phyloP scores from a whole-genome alignment of 2,329 filamentous ascomycete species.

The Biscogniauxia mediterranea region DNA sequence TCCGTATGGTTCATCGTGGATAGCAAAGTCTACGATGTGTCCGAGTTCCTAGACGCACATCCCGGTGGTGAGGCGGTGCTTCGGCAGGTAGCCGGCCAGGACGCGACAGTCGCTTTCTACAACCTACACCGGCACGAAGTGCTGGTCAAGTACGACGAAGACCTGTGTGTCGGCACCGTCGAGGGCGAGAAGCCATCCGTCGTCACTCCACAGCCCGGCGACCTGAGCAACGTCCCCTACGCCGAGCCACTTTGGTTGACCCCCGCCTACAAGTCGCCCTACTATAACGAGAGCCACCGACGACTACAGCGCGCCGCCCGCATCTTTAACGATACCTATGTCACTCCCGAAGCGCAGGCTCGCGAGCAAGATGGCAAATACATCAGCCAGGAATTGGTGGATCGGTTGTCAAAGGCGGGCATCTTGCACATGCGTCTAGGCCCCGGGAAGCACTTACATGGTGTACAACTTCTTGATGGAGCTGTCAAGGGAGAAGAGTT shows the following conservation, averaged over 20 bases:
- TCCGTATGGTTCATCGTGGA: slow-evolving; percentile 84
- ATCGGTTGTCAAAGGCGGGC: slow-evolving; percentile 72
- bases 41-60: slow-evolving; percentile 82
- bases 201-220: slow-evolving; percentile 66
- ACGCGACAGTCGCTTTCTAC: slow-evolving; percentile 83
- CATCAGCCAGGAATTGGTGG: slow-evolving; percentile 70
- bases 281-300: slow-evolving; percentile 74
- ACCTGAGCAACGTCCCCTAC: slow-evolving; percentile 76
- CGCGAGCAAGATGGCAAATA: slow-evolving; percentile 72
- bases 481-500: slow-evolving; percentile 76
- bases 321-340: slow-evolving; percentile 68
- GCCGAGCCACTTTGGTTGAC: slow-evolving; percentile 82
- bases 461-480: slow-evolving; percentile 65
- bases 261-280: slow-evolving; percentile 73
- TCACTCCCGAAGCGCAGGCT: slow-evolving; percentile 72
- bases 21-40: slow-evolving; percentile 81
- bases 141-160: slow-evolving; percentile 71
- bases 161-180: slow-evolving; percentile 73
- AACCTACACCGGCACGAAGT: slow-evolving; percentile 90
- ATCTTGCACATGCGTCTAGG: slow-evolving; percentile 81
- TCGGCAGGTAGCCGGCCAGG: slow-evolving; percentile 74
- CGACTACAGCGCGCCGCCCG: slow-evolving; percentile 67
- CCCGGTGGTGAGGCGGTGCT: slow-evolving; percentile 80
- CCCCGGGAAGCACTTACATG: slow-evolving; percentile 78
- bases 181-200: slow-evolving; percentile 73